These are phyloP conservation scores for Mucor racemosus DNA, from an alignment of 371 early-diverging fungal genomes.

Conservation along the genomic window DNA sequence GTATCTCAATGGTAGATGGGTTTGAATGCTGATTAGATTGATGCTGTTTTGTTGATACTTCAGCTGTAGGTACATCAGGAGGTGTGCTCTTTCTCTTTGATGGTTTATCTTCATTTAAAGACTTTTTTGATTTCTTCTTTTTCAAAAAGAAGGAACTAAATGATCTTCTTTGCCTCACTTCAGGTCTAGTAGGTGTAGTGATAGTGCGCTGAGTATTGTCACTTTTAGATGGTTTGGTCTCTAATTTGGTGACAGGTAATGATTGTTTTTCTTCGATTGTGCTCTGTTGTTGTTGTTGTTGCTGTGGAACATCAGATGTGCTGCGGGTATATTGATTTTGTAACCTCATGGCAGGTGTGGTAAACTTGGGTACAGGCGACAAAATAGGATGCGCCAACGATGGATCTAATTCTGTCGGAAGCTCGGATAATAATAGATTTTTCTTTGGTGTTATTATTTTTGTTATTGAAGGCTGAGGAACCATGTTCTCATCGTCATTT, in stretches of 20 bases:
- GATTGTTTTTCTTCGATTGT: constrained; percentile 7
- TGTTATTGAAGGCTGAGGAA: neutral
- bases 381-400: constrained; percentile 3
- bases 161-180: constrained; percentile 24
- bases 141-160: constrained; percentile 25
- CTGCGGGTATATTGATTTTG: constrained; percentile 16
- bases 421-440: constrained; percentile 11
- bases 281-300: constrained; percentile 15
- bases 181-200: neutral
- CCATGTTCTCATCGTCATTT: neutral
- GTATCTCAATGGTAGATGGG: neutral
- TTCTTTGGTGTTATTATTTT: neutral
- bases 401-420: constrained; percentile 10
- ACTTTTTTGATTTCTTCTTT: constrained; percentile 24
- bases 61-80: constrained; percentile 7
- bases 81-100: constrained; percentile 22
- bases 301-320: constrained; percentile 14
- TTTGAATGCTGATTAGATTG: neutral
- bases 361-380: neutral
- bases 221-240: neutral
- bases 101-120: neutral
- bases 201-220: neutral
- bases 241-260: neutral
- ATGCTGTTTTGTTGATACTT: neutral
- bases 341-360: constrained; percentile 21